phyloP scores from a whole-genome alignment of 2,329 filamentous ascomycete genomes.

The Fusarium sterilihyphosum region DNA sequence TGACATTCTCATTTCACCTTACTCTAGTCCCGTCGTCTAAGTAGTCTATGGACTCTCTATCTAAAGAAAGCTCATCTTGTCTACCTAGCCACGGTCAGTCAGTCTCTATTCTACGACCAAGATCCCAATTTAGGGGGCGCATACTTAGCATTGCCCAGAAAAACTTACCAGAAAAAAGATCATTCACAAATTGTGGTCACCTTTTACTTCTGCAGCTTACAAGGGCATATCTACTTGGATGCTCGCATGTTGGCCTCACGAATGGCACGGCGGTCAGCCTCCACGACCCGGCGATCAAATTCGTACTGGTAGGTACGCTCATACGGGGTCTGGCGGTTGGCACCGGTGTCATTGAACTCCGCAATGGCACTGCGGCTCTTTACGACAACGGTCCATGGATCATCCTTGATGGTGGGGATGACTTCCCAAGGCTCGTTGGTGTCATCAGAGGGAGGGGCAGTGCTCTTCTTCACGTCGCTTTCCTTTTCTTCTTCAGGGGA shows the following conservation, averaged over 20 bases:
- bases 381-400: not conserved
- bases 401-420: not conserved
- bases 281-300: rapidly evolving
- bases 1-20: not conserved
- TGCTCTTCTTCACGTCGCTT: no score
- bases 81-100: not conserved
- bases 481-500: no score
- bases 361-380: rapidly evolving
- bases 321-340: rapidly evolving
- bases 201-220: not conserved
- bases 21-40: not conserved
- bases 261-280: rapidly evolving
- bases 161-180: not conserved
- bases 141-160: not conserved
- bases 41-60: not conserved
- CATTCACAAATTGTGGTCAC: not conserved
- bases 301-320: rapidly evolving
- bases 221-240: not conserved
- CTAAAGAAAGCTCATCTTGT: not conserved
- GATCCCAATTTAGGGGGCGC: not conserved
- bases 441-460: no score
- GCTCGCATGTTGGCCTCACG: not conserved
- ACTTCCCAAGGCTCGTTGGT: not conserved
- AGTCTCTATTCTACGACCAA: not conserved
- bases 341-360: rapidly evolving